Conservation (phyloP, 1,139 yeast species). For the Petasospora rhodanensis region DNA sequence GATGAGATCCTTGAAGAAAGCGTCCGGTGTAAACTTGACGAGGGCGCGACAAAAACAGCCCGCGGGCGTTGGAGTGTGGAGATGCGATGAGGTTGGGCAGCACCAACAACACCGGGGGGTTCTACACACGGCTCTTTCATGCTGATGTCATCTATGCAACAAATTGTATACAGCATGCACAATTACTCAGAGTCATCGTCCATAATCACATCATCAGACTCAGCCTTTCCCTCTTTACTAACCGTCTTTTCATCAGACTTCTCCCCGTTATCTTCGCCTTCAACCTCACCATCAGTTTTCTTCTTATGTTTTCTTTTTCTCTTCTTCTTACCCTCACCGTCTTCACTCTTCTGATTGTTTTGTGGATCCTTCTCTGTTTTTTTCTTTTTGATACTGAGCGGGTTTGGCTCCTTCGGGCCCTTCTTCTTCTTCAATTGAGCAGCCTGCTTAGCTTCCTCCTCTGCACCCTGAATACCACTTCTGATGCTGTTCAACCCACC, state of each 20-base stretch:
- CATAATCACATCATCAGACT: not conserved
- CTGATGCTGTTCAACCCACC: conserved; percentile 63
- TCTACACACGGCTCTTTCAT: too few relatives aligned
- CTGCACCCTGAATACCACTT: conserved; percentile 22
- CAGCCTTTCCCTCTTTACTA: too few relatives aligned
- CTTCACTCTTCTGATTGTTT: conserved; percentile 11
- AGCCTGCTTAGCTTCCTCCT: conserved; percentile 23
- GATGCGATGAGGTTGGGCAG: too few relatives aligned
- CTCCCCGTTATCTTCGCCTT: not conserved
- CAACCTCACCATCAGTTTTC: conserved; percentile 1
- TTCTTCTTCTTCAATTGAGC: conserved; percentile 42
- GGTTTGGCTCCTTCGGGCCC: conserved; percentile 79
- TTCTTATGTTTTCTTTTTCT: conserved; percentile 39
- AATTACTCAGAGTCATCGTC: conserved; percentile 1
- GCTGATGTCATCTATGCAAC: too few relatives aligned
- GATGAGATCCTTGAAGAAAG: too few relatives aligned
- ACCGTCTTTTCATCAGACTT: too few relatives aligned
- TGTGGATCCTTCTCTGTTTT: conserved; percentile 30
- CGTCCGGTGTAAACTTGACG: too few relatives aligned
- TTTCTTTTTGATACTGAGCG: conserved; percentile 73
- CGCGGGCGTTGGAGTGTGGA: too few relatives aligned
- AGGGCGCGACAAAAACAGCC: too few relatives aligned
- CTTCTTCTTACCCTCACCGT: conserved; percentile 27
- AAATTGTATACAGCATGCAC: too few relatives aligned
- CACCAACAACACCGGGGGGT: too few relatives aligned